Conservation (phyloP, 352 stramenopile genomes). For the Halophytophthora batemanensis region DNA sequence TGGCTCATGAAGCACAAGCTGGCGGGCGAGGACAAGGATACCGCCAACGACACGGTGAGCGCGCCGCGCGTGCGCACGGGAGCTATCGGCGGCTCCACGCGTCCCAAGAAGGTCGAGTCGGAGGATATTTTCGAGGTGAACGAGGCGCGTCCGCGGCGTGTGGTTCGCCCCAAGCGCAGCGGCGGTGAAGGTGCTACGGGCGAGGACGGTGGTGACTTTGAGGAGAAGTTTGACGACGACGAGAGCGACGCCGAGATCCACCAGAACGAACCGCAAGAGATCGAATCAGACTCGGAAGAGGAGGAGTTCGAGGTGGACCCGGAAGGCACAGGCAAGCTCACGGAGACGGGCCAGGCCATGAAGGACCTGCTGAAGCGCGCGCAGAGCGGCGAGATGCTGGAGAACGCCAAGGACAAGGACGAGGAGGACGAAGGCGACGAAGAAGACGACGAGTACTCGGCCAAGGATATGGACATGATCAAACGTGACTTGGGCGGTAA, state of each 20-base stretch:
- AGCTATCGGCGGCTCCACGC: slow-evolving; percentile 23
- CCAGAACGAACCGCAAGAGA: slow-evolving; percentile 56
- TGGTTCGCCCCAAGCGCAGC: slow-evolving; percentile 45
- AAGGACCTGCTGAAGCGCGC: slow-evolving; percentile 79
- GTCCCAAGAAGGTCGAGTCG: slow-evolving; percentile 26
- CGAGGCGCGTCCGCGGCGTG: slow-evolving; percentile 46
- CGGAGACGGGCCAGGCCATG: slow-evolving; percentile 80
- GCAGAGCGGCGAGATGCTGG: slow-evolving; percentile 70
- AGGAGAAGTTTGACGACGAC: slow-evolving; percentile 87
- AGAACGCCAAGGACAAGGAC: slow-evolving; percentile 51
- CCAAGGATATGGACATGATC: slow-evolving; percentile 82
- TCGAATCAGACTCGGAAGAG: slow-evolving; percentile 73
- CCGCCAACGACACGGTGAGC: slow-evolving; percentile 54
- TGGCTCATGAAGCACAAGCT: slow-evolving; percentile 90
- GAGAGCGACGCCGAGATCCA: slow-evolving; percentile 85
- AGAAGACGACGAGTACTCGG: slow-evolving; percentile 68
- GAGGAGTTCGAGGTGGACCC: slow-evolving; percentile 74
- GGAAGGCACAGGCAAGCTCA: slow-evolving; percentile 70
- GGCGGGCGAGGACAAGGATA: slow-evolving; percentile 61
- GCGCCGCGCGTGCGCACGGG: slow-evolving; percentile 69
- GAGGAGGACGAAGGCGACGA: slow-evolving; percentile 56
- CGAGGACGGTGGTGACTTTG: slow-evolving; percentile 83
- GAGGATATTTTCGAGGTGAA: slow-evolving; percentile 69
- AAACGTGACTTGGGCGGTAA: slow-evolving; percentile 76
- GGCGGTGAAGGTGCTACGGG: slow-evolving; percentile 55